Conservation (phyloP, 2,329 filamentous ascomycete species). For the Claviceps spartinae region DNA sequence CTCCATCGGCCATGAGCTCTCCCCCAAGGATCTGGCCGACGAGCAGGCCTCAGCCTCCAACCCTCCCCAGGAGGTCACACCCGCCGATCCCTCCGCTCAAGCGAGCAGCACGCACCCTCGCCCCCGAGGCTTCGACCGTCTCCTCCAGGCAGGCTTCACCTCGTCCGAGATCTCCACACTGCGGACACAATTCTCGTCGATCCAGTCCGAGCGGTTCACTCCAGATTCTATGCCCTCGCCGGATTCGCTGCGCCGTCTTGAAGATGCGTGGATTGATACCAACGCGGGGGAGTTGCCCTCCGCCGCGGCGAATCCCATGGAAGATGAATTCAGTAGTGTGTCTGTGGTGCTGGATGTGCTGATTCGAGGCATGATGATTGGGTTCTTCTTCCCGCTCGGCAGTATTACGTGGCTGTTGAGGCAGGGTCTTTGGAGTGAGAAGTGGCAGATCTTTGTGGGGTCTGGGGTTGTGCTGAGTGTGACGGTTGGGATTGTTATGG, state of each 20-base stretch:
- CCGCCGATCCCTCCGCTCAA: conserved; percentile 11
- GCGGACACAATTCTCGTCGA: conserved; percentile 75
- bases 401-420: conserved; percentile 74
- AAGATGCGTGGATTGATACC: conserved; percentile 84
- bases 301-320: conserved; percentile 20
- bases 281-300: conserved; percentile 31
- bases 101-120: conserved; percentile 17
- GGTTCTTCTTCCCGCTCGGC: conserved; percentile 89
- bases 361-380: conserved; percentile 75
- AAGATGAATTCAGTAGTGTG: conserved; percentile 37
- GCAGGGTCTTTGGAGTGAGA: conserved; percentile 72
- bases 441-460: conserved; percentile 76
- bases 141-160: conserved; percentile 71
- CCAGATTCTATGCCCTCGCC: conserved; percentile 81
- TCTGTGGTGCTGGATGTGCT: conserved; percentile 61
- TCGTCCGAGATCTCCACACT: conserved; percentile 70
- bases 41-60: conserved; percentile 41
- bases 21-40: conserved; percentile 50
- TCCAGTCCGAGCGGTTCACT: conserved; percentile 70
- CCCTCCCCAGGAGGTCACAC: conserved; percentile 31
- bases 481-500: conserved; percentile 55
- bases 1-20: conserved; percentile 68
- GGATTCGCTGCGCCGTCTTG: conserved; percentile 59
- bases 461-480: conserved; percentile 73
- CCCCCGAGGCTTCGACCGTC: conserved; percentile 70